Percentiles rank a stretch among this genome's conserved stretches.
Evolutionary conservation across 805 yeast species (phyloP).

Genomic region (Dipodascus albidus): DNA sequence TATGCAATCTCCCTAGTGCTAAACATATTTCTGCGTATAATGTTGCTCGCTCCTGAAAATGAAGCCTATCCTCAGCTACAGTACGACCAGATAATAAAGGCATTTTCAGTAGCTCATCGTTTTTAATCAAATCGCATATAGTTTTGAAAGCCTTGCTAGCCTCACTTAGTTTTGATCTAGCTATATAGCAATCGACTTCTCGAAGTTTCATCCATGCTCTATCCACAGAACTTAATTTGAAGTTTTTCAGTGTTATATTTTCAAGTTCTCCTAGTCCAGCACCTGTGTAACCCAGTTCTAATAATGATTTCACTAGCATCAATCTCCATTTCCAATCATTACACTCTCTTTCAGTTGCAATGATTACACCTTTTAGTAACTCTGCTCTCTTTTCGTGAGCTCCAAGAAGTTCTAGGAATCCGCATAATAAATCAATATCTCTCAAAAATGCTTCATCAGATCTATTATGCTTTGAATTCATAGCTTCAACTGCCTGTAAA

Average conservation of each 20-base stretch:
- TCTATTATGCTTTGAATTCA: not conserved
- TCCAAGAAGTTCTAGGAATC: conserved; percentile 5
- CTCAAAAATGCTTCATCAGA: not conserved
- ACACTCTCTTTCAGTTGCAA: not conserved
- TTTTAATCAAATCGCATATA: not conserved
- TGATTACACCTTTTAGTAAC: not conserved
- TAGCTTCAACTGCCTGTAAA: not conserved
- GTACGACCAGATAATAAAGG: conserved; percentile 2
- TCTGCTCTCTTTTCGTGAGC: conserved; percentile 4
- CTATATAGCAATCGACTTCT: not conserved
- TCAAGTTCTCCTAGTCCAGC: conserved; percentile 3
- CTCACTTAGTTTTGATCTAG: not conserved
- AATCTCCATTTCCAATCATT: not conserved
- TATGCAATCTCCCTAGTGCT: conserved; percentile 2
- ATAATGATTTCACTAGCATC: conserved; percentile 1
- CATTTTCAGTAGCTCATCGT: not conserved
- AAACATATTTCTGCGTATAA: conserved; percentile 1
- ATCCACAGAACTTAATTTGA: not conserved
- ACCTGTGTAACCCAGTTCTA: conserved; percentile 6
- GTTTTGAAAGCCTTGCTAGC: not conserved
- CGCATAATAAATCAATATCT: not conserved
- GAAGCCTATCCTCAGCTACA: conserved; percentile 3
- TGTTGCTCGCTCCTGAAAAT: conserved; percentile 6
- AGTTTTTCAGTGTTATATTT: not conserved
- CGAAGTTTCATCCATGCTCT: not conserved